These are phyloP conservation scores for Berkeleyomyces rouxiae DNA, from an alignment of 2,329 filamentous ascomycete species.

Conservation along the genomic window DNA sequence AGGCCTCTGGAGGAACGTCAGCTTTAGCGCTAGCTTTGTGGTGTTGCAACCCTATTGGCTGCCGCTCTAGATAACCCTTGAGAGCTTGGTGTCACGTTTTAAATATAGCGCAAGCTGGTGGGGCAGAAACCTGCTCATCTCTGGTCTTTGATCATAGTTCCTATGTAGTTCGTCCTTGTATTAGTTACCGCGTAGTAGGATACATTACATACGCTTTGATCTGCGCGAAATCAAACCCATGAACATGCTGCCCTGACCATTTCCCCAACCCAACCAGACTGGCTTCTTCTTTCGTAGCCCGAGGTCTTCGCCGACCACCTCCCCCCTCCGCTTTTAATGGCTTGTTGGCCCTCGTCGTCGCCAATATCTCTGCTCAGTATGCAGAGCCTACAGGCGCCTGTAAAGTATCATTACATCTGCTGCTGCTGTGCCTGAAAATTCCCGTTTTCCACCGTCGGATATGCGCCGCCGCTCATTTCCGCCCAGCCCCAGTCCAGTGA, in stretches of 20 bases:
- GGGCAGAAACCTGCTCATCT: background rate
- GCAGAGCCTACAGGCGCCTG: background rate
- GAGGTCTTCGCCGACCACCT: too few species aligned
- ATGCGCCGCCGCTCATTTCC: conserved; percentile 48
- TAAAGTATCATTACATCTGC: background rate
- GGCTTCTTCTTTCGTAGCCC: too few species aligned
- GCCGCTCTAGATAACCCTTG: background rate
- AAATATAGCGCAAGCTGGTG: background rate
- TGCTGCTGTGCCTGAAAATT: conserved; percentile 23
- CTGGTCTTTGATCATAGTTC: background rate
- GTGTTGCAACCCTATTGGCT: background rate
- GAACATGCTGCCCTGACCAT: background rate
- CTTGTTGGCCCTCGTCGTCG: too few species aligned
- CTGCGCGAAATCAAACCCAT: background rate
- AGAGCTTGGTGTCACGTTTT: background rate
- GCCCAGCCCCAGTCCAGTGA: conserved; percentile 80
- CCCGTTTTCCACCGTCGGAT: conserved; percentile 48
- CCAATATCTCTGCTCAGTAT: too few species aligned
- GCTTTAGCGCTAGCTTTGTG: background rate
- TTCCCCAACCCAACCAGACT: too few species aligned
- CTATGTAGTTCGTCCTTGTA: too few species aligned
- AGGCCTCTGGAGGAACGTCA: too few species aligned
- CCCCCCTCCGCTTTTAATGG: too few species aligned
- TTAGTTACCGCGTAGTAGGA: background rate
- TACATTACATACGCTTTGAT: background rate